A percentile compares a stretch with the other conserved stretches of the same genome.
These are phyloP conservation scores for Penicillium paxilli DNA, from an alignment of 495 filamentous ascomycete species.

Conservation along the genomic window DNA sequence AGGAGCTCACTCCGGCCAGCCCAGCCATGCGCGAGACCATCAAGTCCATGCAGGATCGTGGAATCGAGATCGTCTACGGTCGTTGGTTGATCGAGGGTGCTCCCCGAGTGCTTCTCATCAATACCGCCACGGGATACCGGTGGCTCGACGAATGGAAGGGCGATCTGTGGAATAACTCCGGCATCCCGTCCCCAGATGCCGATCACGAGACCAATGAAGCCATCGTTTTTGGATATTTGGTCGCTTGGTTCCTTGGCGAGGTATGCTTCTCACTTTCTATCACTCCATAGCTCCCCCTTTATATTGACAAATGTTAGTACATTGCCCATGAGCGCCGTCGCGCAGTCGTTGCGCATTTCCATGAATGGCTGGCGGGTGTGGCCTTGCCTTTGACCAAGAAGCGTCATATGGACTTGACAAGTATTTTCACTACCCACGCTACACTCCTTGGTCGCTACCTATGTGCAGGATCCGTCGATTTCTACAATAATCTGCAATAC, in stretches of 20 bases:
- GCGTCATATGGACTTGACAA: conserved; percentile 92
- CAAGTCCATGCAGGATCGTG: conserved; percentile 83
- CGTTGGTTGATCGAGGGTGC: conserved; percentile 98
- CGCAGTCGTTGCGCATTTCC: conserved; percentile 96
- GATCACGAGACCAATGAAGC: conserved; percentile 97
- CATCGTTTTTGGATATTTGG: conserved; percentile 94
- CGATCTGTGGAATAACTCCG: conserved; percentile 90
- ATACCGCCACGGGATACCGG: conserved; percentile 87
- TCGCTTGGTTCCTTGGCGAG: conserved; percentile 98
- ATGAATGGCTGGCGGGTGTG: conserved; percentile 98
- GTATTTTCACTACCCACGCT: conserved; percentile 98
- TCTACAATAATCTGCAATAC: conserved; percentile 98
- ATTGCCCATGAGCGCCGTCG: conserved; percentile 86
- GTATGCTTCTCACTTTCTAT: too few relatives aligned
- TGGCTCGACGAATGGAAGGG: conserved; percentile 97
- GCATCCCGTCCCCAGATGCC: conserved; percentile 85
- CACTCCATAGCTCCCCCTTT: not conserved
- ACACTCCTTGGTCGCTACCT: conserved; percentile 94
- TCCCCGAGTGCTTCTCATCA: conserved; percentile 88
- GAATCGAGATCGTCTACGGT: conserved; percentile 88
- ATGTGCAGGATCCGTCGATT: conserved; percentile 95
- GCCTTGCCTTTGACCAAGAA: conserved; percentile 89
- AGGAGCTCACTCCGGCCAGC: conserved; percentile 82
- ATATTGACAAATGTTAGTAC: conserved; percentile 57
- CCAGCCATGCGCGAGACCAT: conserved; percentile 81